Conservation (phyloP, 2,329 filamentous ascomycete species). For the Alternaria hordeiaustralica region DNA sequence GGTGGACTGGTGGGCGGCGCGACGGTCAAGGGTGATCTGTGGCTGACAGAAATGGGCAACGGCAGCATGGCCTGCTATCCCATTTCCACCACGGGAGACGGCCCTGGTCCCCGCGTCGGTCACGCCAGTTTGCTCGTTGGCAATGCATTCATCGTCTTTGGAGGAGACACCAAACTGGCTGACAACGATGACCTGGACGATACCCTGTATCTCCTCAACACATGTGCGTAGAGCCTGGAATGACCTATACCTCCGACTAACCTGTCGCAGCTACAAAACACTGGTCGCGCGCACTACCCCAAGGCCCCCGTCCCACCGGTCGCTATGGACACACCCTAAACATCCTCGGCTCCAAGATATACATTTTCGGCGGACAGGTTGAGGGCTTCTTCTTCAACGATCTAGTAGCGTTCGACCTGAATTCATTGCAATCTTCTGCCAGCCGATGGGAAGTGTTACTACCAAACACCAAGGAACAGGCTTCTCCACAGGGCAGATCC, state of each 20-base stretch:
- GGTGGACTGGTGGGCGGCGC: slow-evolving; percentile 93
- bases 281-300: slow-evolving; percentile 93
- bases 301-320: slow-evolving; percentile 83
- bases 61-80: slow-evolving; percentile 90
- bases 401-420: slow-evolving; percentile 91
- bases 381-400: slow-evolving; percentile 99
- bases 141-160: slow-evolving; percentile 98
- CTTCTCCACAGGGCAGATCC: slow-evolving; percentile 36
- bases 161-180: slow-evolving; percentile 96
- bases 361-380: slow-evolving; percentile 95
- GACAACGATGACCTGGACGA: slow-evolving; percentile 91
- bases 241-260: slow-evolving; percentile 28
- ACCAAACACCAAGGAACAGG: slow-evolving; percentile 69
- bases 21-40: slow-evolving; percentile 94
- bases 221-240: slow-evolving; percentile 69
- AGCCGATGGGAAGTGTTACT: slow-evolving; percentile 97
- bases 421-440: slow-evolving; percentile 86
- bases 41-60: slow-evolving; percentile 90
- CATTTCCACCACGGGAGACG: slow-evolving; percentile 88
- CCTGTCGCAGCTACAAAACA: slow-evolving; percentile 80
- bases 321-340: slow-evolving; percentile 97
- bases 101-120: slow-evolving; percentile 91
- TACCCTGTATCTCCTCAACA: slow-evolving; percentile 95
- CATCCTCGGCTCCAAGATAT: slow-evolving; percentile 95
- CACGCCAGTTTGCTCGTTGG: slow-evolving; percentile 94